phyloP scores from a whole-genome alignment of 306 rosid genomes.

The Dryas drummondii region DNA sequence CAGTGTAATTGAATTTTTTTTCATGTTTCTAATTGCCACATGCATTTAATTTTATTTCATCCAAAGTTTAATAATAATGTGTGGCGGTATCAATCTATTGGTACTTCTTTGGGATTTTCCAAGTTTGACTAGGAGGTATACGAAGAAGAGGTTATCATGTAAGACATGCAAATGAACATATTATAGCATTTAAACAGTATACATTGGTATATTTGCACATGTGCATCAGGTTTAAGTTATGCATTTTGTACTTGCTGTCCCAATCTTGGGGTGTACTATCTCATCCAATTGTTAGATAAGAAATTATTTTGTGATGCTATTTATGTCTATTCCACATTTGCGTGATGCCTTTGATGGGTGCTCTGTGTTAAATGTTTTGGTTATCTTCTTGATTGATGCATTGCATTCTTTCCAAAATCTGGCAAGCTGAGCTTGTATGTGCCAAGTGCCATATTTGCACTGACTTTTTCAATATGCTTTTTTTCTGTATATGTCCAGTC shows the following conservation, averaged over 20 bases:
- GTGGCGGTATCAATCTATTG: background rate
- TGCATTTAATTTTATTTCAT: background rate
- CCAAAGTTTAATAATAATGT: background rate
- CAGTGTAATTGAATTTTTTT: background rate
- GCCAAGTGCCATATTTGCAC: background rate
- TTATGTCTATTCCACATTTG: background rate
- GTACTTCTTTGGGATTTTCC: background rate
- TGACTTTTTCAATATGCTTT: slow-evolving; percentile 11
- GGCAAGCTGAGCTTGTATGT: background rate
- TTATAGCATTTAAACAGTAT: background rate
- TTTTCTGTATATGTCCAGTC: slow-evolving; percentile 52
- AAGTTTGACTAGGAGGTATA: background rate
- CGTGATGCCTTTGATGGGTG: background rate
- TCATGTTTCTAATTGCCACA: background rate
- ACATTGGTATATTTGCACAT: background rate
- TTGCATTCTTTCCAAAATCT: background rate
- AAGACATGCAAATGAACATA: background rate
- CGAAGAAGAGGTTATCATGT: background rate
- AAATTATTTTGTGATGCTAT: slow-evolving; percentile 2
- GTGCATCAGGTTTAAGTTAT: background rate
- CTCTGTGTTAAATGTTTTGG: background rate
- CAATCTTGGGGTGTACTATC: background rate
- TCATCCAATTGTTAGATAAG: background rate
- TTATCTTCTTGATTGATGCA: background rate
- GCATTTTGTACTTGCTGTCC: background rate